Evolutionary conservation across 345 rosid genomes (phyloP).

Genomic region (Clausena lansium): DNA sequence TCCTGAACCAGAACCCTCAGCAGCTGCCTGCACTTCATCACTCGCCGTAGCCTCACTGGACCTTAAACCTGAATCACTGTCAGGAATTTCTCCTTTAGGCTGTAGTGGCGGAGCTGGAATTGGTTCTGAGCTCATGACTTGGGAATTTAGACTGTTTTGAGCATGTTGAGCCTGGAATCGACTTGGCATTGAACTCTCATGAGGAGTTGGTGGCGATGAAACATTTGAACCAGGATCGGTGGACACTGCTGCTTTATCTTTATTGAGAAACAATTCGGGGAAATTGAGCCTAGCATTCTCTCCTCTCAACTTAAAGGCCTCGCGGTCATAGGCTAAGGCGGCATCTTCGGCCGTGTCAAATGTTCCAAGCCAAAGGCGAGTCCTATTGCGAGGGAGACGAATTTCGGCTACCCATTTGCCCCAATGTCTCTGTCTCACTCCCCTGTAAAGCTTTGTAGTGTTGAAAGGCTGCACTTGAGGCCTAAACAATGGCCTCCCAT

Average conservation of each 20-base stretch:
- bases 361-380: constrained; percentile 95
- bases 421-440: constrained; percentile 95
- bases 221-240: constrained; percentile 28
- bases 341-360: constrained; percentile 95
- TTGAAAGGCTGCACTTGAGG: constrained; percentile 66
- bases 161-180: constrained; percentile 21
- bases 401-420: constrained; percentile 99
- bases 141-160: constrained; percentile 22
- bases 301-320: constrained; percentile 84
- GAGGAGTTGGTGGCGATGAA: constrained; percentile 28
- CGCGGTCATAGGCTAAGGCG: constrained; percentile 86
- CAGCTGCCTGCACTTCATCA: constrained; percentile 26
- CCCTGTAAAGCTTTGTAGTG: constrained; percentile 81
- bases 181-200: constrained; percentile 18
- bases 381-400: constrained; percentile 86
- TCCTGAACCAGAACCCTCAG: constrained; percentile 22
- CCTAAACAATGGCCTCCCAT: constrained; percentile 48
- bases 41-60: constrained; percentile 31
- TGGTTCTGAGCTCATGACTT: constrained; percentile 8
- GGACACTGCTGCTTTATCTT: constrained; percentile 35
- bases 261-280: constrained; percentile 73
- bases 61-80: constrained; percentile 35
- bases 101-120: constrained; percentile 7
- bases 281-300: constrained; percentile 87
- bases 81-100: constrained; percentile 31